Percentiles rank a stretch among this genome's conserved stretches.
Conservation (phyloP, 768 basidiomycete genomes). For the Suillus brevipes region DNA sequence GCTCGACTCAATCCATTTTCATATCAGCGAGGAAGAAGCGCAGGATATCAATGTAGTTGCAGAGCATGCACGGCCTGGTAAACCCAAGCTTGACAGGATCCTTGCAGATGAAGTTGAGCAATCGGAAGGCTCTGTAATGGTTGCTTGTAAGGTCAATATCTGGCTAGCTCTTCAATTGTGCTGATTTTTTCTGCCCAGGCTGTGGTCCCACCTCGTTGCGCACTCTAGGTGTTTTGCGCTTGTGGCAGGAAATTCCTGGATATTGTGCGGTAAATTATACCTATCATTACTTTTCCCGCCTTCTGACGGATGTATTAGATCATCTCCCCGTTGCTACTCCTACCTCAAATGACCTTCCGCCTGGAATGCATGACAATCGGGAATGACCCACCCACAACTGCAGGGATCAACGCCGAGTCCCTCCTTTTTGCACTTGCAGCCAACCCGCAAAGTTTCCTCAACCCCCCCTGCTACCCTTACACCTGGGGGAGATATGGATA, state of each 20-base stretch:
- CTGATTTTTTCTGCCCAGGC: constrained; percentile 38
- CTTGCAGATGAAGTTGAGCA: constrained; percentile 62
- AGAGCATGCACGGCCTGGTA: constrained; percentile 64
- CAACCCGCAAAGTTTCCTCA: constrained; percentile 60
- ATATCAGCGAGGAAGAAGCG: constrained; percentile 58
- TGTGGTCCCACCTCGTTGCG: constrained; percentile 75
- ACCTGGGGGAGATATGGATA: too few species aligned
- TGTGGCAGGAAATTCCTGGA: constrained; percentile 51
- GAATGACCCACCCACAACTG: constrained; percentile 58
- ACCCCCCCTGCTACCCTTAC: too few species aligned
- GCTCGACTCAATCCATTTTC: constrained; percentile 31
- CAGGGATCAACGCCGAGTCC: constrained; percentile 68
- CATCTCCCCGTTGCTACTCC: constrained; percentile 67
- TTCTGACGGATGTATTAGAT: constrained; percentile 45
- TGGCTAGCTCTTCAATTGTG: constrained; percentile 7
- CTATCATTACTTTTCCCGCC: not conserved
- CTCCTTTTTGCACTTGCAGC: constrained; percentile 61
- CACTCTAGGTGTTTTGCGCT: constrained; percentile 52
- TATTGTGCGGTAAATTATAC: constrained; percentile 63
- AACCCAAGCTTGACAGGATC: constrained; percentile 63
- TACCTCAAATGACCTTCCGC: constrained; percentile 71
- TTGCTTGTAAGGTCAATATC: constrained; percentile 58
- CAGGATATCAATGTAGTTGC: constrained; percentile 57
- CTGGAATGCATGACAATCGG: constrained; percentile 72
- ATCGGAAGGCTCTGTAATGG: constrained; percentile 58